Evolutionary conservation across 1,284 basidiomycete species (phyloP), one percentile per base, ranked within the genome.

Genomic region (Leccinum angustisporum): DNA sequence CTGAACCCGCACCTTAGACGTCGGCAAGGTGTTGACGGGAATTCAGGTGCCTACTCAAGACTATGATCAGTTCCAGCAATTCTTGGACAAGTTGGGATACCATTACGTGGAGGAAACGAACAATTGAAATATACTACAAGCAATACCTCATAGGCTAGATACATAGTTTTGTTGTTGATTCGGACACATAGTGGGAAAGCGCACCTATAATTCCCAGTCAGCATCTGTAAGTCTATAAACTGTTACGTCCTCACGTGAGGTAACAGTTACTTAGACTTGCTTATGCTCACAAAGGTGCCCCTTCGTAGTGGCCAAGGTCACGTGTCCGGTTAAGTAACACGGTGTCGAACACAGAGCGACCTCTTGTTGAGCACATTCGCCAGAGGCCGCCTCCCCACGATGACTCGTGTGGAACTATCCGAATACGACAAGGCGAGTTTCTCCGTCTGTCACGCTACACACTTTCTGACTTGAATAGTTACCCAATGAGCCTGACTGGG

Each of bases 401-500:
- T 98, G 94, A 75, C 68, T 14, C 82, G 85, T 65, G 81, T 75
- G n/a, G 91, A 98, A 77, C 76, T 99, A 76, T 81, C 80, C 65
- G 91, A 97, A 78, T 98, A 96, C 71, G 97, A 98, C 81, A 88
- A 90, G 80, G 96, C 95, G 70, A 65, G 77, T 60, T 18, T 5
- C 43, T 14, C 51, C 46, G 6, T 51, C 25, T 10, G 8, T 4
- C 3, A 27, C 18, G 1, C 52, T 52, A 14, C 16, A 46, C 56
- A 40, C 11, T 57, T 33, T 25, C 50, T 52, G 27, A 4, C 13
- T 21, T 27, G n/a, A 54, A 54, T 65, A 97, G 93, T 79, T 98
- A 25, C 82, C 97, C 65, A 95, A 98, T 70, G 95, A 98, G 70
- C 88, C 94, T 1, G 97, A 99, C 76, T 99, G 97, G 97, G 95